Evolutionary conservation across 352 stramenopile genomes (phyloP), one percentile per base, ranked within the genome.

Genomic region (Pythium periplocum): DNA sequence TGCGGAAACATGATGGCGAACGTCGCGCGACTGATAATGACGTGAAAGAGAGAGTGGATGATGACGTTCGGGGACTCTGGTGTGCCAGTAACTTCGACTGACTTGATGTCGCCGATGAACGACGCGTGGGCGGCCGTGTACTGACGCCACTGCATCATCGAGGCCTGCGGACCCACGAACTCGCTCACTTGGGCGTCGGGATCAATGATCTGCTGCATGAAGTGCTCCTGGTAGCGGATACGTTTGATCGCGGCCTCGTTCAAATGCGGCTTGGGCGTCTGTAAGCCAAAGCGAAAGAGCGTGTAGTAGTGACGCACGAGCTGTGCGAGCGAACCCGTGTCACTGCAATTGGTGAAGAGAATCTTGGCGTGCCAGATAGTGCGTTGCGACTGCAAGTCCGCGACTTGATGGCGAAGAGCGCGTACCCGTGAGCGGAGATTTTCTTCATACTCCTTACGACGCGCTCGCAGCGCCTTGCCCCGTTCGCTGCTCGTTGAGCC

Each of bases 1-100:
- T 61, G 55, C 9, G 64, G 61, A 48, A 69, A 73, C 46, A 73
- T 43, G 10, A 42, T 6, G 6, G 47, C 12, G 36, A 73, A 36
- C 44, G 66, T 63, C 0, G 38, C 12, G 47, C 33, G 6, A 54
- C 37, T 8, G 42, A 7, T 26, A 33, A 47, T 34, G 52, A 51
- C 6, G 39, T 45, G 17, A 11, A 48, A 30, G 17, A 11, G 17
- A 48, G 9, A 48, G 43, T 48, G 17, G 9, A 48, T 11, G 9
- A 48, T 31, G 43, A 48, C 43, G 9, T 31, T 30, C 9, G 43
- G 43, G 17, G 9, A 31, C 43, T 48, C 43, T 11, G 17, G 9
- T 30, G 43, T 31, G 9, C 43, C 43, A 30, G 43, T 30, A 11
- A 48, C 43, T 30, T 48, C 43, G 4, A 49, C 17, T 12, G 39